Evolutionary conservation across 2,329 filamentous ascomycete species (phyloP).

Genomic region (Chaetomiaceae sp.): DNA sequence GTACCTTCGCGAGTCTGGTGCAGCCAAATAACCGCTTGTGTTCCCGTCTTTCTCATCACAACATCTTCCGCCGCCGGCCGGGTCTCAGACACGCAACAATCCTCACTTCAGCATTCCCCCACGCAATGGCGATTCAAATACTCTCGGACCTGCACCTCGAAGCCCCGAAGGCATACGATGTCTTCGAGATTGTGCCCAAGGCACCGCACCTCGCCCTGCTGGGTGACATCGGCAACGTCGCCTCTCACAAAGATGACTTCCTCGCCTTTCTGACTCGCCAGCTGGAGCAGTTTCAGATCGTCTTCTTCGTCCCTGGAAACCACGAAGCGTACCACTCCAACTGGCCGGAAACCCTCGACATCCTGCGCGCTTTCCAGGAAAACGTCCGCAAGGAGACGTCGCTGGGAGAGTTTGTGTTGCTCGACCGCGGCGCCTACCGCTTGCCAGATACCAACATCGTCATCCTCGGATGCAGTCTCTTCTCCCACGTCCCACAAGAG

Average conservation of each 20-base stretch:
- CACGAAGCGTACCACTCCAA: conserved; percentile 49
- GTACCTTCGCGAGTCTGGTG: too few species aligned
- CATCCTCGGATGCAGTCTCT: conserved; percentile 41
- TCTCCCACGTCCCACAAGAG: conserved; percentile 34
- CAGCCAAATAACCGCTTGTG: too few species aligned
- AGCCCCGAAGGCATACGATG: conserved; percentile 43
- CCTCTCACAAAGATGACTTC: conserved; percentile 38
- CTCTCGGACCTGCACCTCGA: conserved; percentile 58
- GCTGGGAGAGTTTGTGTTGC: conserved; percentile 38
- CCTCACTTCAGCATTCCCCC: neutral
- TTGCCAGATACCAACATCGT: conserved; percentile 33
- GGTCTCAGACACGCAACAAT: too few species aligned
- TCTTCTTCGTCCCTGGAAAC: conserved; percentile 53
- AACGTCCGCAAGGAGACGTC: conserved; percentile 22
- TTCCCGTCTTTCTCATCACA: too few species aligned
- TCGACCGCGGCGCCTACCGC: conserved; percentile 38
- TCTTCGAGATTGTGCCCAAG: conserved; percentile 43
- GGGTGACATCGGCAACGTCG: conserved; percentile 50
- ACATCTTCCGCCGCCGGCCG: too few species aligned
- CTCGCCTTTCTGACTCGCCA: conserved; percentile 45
- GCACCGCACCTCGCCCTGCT: conserved; percentile 51
- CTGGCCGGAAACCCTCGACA: conserved; percentile 32
- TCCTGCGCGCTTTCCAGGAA: conserved; percentile 33
- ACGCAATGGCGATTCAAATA: conserved; percentile 37
- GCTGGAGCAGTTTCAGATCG: conserved; percentile 42